Evolutionary conservation across 2,329 filamentous ascomycete genomes (phyloP), one percentile per base, ranked within the genome.

Genomic region (Pseudogymnoascus sp.): DNA sequence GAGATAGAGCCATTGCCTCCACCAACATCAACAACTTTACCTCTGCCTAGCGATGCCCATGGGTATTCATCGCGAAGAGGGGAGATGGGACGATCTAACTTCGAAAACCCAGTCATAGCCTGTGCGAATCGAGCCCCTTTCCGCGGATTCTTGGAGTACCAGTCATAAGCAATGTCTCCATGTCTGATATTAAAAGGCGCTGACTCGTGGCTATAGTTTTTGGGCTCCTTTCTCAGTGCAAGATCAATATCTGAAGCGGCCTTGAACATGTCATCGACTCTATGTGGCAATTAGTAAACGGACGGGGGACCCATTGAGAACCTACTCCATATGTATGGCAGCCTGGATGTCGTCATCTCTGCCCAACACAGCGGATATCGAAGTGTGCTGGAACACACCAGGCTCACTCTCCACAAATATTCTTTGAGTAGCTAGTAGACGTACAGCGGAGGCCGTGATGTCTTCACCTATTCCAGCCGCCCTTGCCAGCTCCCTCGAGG

Each of bases 21-120:
- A 9, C 72, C 72, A 33, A 72, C 65, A 60, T 74, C 72, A 5
- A 74, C 69, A 9, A 74, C 66, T 3, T 67, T 68, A 28, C 62
- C 63, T 16, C 55, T 62, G 31, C 31, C 31, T 6, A 73, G 59
- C 12, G 67, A 52, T 14, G 63, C 68, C 72, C 72, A 73, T 1
- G 66, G 65, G 58, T 67, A 74, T n/a, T 66, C 64, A 45, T 66
- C 38, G 63, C 65, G 14, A 37, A 73, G 69, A 43, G 65, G 66
- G 33, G 63, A 64, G 37, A 70, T 66, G n/a, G 70, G 66, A 9
- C 69, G 64, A 43, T 73, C 69, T 40, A 72, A 68, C 61, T 68
- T 66, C 11, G 68, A 64, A 33, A 69, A 65, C 2, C 70, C 65
- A 4, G 66, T 68, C 71, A 74, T 73, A 2, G 71, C 72, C 12